Base-by-base conservation (phyloP, 805 yeast genomes). In the Lachancea mirantina region DNA sequence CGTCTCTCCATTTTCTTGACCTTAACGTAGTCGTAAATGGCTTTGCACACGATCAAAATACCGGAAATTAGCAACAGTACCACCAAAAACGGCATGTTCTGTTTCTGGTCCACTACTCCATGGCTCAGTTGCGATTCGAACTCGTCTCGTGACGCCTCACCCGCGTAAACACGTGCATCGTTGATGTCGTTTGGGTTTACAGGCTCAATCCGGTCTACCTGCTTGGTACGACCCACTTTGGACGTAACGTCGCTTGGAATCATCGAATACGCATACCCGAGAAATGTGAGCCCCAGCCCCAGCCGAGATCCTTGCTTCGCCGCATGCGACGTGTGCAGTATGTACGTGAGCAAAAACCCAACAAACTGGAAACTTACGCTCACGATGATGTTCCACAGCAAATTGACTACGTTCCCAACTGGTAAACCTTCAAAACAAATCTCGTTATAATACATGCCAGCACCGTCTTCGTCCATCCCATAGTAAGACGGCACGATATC, bases 401-500 rank as follows among this genome's bases (percentile, higher is more conserved):
- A 79, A 50, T 84, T 84, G 22, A 94, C 76, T n/a, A 83, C 55
- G 49, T 82, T 82, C 2, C 98, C 98, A 19, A 89, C 97, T 0
- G 98, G 97, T 44, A 92, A 65, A 0, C 96, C 97, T 45, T 89
- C 95, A 19, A 92, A 85, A 58, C 84, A 84, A 13, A 92, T 78
- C 56, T 89, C 97, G 52, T 92, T 96, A 35, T 74, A 78, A 47
- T 74, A 78, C 43, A 57, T 37, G 18, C 50, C 57, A 21, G 65
- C 68, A 57, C 65, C 64, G 6, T 79, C 85, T 4, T 94, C 83
- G 4, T 84, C 73, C 52, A 87, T 69, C 25, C 92, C 98, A 94
- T 96, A 92, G 59, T 92, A 92, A 23, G 95, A 95, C 1, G 98
- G 98, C 0, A 94, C 76, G 10, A 92, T 74, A 54, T 92, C 98